Evolutionary conservation across 805 yeast genomes (phyloP), one percentile per base, ranked within the genome.

Genomic region (Pichia gijzeniarum): DNA sequence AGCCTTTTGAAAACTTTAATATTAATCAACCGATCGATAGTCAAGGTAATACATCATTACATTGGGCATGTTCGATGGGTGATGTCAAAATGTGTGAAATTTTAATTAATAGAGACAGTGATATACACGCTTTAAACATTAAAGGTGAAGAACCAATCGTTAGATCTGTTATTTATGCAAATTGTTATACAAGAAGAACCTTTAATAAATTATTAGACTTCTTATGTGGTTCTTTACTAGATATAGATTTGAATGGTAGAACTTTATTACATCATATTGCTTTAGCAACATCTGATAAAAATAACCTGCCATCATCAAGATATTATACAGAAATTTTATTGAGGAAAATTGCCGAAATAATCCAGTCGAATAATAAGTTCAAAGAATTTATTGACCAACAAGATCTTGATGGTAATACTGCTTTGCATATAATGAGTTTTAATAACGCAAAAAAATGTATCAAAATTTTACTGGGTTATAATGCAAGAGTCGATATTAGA

Each of bases 21-120:
- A 74, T 85, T 49, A 76, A 82, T 67, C 86, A 84, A 43, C 80
- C 88, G 4, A 86, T 93, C 21, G 99, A 93, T 61, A 90, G 86
- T 48, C 97, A 93, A 59, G 95, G 96, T 1, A 95, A 93, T 59
- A 85, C 96, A 0, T 84, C 95, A 2, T 80, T 93, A 54, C 99
- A 93, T 64, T 93, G 98, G 97, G 95, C 98, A 0, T 88, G 97
- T 49, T 85, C 98, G 1, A 88, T 93, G 77, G 99, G 98, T 3
- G 86, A 82, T 60, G 65, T 83, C 30, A 76, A 74, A 39, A 80
- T 90, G 65, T 80, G 87, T 45, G 93, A 84, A 53, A 75, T 89
- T 13, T 71, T 93, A 35, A 65, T 87, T 27, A 71, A 79, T 25
- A 78, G 82, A 34, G 95, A 96, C 4, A 93, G 95, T 2, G 76